A percentile compares a stretch with the other conserved stretches of the same genome.
These are phyloP conservation scores for Buddleja alternifolia DNA, from an alignment of 257 asterid species.

Conservation along the genomic window DNA sequence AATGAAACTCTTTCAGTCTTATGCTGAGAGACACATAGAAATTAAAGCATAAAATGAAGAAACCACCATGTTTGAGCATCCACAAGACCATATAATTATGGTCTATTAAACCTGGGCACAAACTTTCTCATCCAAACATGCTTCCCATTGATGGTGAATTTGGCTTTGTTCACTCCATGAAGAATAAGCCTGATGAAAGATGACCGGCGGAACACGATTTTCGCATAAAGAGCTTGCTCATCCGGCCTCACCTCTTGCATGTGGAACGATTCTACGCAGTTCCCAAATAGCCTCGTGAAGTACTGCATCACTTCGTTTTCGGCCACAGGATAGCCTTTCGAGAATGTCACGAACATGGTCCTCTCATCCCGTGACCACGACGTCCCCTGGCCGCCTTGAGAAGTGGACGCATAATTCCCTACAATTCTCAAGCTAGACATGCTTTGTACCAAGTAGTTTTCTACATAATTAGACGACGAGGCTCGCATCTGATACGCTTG, in stretches of 20 bases:
- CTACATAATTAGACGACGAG: slow-evolving; percentile 22
- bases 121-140: slow-evolving; percentile 78
- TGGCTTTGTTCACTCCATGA: slow-evolving; percentile 48
- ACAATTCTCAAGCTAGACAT: slow-evolving; percentile 25
- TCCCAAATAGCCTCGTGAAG: slow-evolving; percentile 45
- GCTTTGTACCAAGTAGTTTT: slow-evolving; percentile 19
- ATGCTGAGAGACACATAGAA: neutral
- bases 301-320: slow-evolving; percentile 54
- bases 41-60: too few species aligned
- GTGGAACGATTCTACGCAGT: slow-evolving; percentile 56
- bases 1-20: neutral
- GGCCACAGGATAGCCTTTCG: slow-evolving; percentile 61
- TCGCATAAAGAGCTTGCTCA: slow-evolving; percentile 70
- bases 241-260: slow-evolving; percentile 51
- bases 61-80: slow-evolving; percentile 8
- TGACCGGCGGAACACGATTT: slow-evolving; percentile 45
- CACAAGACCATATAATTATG: slow-evolving; percentile 15
- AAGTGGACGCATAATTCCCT: neutral
- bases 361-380: slow-evolving; percentile 37
- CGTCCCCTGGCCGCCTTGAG: slow-evolving; percentile 23
- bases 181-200: slow-evolving; percentile 43
- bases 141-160: slow-evolving; percentile 64
- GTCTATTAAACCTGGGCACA: slow-evolving; percentile 30
- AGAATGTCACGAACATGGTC: slow-evolving; percentile 75
- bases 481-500: neutral